Conservation (phyloP, 1,284 basidiomycete genomes). For the Amylostereum areolatum region DNA sequence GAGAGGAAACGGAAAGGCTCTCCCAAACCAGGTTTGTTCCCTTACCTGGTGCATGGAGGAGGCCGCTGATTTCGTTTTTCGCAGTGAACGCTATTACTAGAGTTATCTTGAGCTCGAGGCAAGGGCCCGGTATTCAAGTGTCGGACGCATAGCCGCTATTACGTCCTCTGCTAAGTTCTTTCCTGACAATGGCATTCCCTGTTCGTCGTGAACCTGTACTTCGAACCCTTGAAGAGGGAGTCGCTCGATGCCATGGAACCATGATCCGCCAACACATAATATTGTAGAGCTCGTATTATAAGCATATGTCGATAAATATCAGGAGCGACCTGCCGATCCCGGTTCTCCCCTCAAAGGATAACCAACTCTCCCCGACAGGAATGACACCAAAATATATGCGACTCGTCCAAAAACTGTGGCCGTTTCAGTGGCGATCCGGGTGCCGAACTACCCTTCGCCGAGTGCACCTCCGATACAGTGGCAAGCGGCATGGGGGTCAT, state of each 20-base stretch:
- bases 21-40: slow-evolving; percentile 32
- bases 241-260: too few relatives aligned
- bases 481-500: slow-evolving; percentile 39
- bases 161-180: too few relatives aligned
- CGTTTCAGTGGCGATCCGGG: slow-evolving; percentile 23
- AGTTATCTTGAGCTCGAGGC: slow-evolving; percentile 78
- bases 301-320: too few relatives aligned
- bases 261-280: too few relatives aligned
- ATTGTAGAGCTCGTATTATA: too few relatives aligned
- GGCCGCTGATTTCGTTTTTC: background rate
- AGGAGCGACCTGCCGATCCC: too few relatives aligned
- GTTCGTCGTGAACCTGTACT: too few relatives aligned
- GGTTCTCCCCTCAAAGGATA: slow-evolving; percentile 42
- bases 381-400: slow-evolving; percentile 81
- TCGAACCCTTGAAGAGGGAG: too few relatives aligned
- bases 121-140: slow-evolving; percentile 81
- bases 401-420: slow-evolving; percentile 73
- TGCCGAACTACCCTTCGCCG: background rate
- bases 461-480: background rate
- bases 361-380: slow-evolving; percentile 75
- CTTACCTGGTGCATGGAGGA: slow-evolving; percentile 2
- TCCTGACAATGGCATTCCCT: too few relatives aligned
- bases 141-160: slow-evolving; percentile 33
- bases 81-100: slow-evolving; percentile 67
- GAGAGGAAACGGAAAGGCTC: slow-evolving; percentile 29